Conservation (phyloP, 106 monocot species). For the Agapanthus africanus region DNA sequence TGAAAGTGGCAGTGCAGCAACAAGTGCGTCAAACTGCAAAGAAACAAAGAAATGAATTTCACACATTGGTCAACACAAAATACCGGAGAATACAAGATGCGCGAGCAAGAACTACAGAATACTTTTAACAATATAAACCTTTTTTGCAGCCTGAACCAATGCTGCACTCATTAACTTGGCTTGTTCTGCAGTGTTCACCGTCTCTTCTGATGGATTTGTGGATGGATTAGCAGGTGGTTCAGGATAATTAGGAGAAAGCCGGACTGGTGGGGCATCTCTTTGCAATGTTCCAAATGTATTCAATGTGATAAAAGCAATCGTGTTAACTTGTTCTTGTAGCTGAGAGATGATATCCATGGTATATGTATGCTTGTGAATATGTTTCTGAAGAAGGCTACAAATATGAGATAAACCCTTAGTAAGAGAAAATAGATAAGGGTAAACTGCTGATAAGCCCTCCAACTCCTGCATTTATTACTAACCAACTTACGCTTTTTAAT, state of each 20-base stretch:
- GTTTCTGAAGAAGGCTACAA: no score
- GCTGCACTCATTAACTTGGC: conserved; percentile 74
- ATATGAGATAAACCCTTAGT: no score
- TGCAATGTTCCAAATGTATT: conserved; percentile 92
- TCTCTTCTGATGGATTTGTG: conserved; percentile 37
- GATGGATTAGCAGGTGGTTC: conserved; percentile 53
- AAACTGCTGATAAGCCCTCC: no score
- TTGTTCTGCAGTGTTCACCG: conserved; percentile 60
- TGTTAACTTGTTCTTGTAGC: conserved; percentile 89
- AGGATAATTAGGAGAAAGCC: conserved; percentile 79
- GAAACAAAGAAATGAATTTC: neutral
- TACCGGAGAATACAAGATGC: neutral
- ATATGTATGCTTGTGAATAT: no score
- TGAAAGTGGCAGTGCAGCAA: conserved; percentile 75
- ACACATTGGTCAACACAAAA: neutral
- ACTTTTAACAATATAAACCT: conserved; percentile 18
- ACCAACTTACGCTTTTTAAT: no score
- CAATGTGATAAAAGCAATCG: conserved; percentile 57
- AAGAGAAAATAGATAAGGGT: no score
- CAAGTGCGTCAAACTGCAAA: conserved; percentile 82
- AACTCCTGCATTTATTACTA: no score
- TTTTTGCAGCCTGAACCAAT: conserved; percentile 84
- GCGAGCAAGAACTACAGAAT: neutral
- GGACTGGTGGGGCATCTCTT: conserved; percentile 79
- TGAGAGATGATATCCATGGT: conserved; percentile 92